Evolutionary conservation across 805 yeast species (phyloP).

Genomic region (Yarrowia sp.): DNA sequence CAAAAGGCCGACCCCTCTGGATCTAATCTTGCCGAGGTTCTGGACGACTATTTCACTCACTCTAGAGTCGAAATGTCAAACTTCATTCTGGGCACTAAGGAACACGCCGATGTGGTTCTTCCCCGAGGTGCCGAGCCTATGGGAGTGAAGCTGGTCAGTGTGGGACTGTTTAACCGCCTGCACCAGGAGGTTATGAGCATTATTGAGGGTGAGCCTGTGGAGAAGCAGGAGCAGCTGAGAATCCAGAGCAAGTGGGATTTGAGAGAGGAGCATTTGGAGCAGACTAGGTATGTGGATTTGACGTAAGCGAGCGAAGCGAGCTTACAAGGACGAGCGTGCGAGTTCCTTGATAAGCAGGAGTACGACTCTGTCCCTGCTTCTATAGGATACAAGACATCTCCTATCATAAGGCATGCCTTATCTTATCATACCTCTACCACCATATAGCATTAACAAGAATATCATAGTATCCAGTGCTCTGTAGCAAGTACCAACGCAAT

Average conservation of each 20-base stretch:
- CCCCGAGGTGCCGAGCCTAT: constrained; percentile 71
- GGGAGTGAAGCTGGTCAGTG: constrained; percentile 66
- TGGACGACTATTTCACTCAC: constrained; percentile 58
- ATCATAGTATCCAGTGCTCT: no score
- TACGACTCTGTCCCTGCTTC: no score
- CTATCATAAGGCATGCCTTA: no score
- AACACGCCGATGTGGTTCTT: constrained; percentile 73
- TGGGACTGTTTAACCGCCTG: constrained; percentile 58
- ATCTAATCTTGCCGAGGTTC: constrained; percentile 46
- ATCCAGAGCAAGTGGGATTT: constrained; percentile 38
- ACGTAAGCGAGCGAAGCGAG: constrained; percentile 19
- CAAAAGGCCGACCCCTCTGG: constrained; percentile 48
- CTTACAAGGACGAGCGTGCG: no score
- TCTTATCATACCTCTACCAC: no score
- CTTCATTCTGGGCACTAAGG: constrained; percentile 68
- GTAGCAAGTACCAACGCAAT: no score
- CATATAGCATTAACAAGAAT: not conserved
- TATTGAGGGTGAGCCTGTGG: constrained; percentile 34
- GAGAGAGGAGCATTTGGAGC: constrained; percentile 28
- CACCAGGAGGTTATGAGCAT: constrained; percentile 41
- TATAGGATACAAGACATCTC: no score
- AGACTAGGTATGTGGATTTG: constrained; percentile 27
- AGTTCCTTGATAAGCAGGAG: no score
- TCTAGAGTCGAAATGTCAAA: constrained; percentile 72
- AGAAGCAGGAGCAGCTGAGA: constrained; percentile 22